Percentiles rank a stretch among this genome's conserved stretches.
Conservation (phyloP, 768 basidiomycete genomes). For the Vararia minispora region DNA sequence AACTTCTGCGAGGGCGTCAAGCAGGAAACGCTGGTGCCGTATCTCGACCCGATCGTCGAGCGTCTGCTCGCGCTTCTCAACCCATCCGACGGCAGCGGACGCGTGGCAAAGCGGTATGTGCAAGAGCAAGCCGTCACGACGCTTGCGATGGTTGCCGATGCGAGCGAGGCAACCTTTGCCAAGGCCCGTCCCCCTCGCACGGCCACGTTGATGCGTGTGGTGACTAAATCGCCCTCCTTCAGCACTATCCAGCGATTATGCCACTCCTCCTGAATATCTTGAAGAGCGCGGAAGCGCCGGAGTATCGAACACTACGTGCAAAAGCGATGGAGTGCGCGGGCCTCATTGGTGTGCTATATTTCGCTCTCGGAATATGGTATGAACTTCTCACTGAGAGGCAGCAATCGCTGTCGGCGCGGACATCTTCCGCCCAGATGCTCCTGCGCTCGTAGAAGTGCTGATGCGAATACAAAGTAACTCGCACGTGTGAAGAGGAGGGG, state of each 20-base stretch:
- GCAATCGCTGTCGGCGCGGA: conserved; percentile 83
- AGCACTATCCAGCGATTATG: conserved; percentile 77
- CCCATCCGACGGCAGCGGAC: conserved; percentile 28
- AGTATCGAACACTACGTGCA: conserved; percentile 57
- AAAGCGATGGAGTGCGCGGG: conserved; percentile 92
- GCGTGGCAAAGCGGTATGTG: conserved; percentile 49
- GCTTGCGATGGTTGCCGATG: conserved; percentile 82
- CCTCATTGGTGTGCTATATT: conserved; percentile 50
- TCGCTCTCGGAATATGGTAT: not conserved
- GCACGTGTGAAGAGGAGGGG: not conserved
- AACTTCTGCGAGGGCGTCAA: conserved; percentile 88
- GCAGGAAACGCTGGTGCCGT: conserved; percentile 58
- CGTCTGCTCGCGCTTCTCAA: conserved; percentile 57
- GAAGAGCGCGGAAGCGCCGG: conserved; percentile 53
- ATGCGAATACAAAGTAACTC: conserved; percentile 66
- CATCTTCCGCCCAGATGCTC: conserved; percentile 65
- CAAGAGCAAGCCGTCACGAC: conserved; percentile 87
- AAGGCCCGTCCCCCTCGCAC: conserved; percentile 32
- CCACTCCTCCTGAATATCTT: conserved; percentile 70
- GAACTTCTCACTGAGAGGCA: conserved; percentile 18
- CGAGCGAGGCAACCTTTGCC: conserved; percentile 66
- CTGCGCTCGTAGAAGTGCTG: conserved; percentile 57
- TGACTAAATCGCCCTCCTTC: not conserved
- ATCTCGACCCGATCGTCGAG: conserved; percentile 72
- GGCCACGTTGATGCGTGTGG: not conserved